Conservation (phyloP, 2,329 filamentous ascomycete species). For the Penicillium sp. region DNA sequence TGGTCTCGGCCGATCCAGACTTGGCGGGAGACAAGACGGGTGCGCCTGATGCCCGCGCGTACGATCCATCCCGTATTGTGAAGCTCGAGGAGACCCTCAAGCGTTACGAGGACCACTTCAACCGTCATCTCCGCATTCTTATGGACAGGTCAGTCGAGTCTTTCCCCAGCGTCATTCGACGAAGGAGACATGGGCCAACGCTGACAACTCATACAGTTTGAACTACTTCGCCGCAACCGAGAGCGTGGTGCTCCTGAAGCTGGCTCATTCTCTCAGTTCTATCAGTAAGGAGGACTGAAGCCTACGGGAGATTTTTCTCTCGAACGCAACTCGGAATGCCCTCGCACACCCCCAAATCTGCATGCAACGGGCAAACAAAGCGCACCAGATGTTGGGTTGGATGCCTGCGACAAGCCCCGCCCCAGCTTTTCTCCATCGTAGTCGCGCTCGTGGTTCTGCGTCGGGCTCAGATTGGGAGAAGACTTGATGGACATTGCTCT, state of each 20-base stretch:
- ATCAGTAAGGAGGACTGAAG: conserved; percentile 39
- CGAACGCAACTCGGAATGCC: background rate
- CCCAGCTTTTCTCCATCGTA: no score
- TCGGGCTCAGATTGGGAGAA: no score
- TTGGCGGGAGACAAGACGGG: conserved; percentile 41
- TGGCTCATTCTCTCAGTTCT: conserved; percentile 46
- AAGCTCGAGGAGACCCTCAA: conserved; percentile 81
- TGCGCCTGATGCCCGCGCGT: conserved; percentile 39
- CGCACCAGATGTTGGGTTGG: no score
- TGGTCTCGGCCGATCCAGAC: conserved; percentile 78
- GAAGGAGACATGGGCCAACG: no score
- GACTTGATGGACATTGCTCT: no score
- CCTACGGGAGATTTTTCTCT: conserved; percentile 1
- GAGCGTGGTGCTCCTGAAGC: conserved; percentile 83
- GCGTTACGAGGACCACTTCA: conserved; percentile 92
- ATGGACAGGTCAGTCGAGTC: conserved; percentile 60
- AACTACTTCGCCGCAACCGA: conserved; percentile 98
- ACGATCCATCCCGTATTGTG: conserved; percentile 56
- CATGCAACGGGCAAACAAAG: no score
- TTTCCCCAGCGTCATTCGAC: no score
- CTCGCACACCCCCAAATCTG: no score
- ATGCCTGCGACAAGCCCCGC: no score
- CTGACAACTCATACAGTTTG: conserved; percentile 38
- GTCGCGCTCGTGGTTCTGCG: no score
- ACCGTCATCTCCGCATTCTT: conserved; percentile 83